Evolutionary conservation across 495 filamentous ascomycete species (phyloP).

Genomic region (Aspergillus baeticus): DNA sequence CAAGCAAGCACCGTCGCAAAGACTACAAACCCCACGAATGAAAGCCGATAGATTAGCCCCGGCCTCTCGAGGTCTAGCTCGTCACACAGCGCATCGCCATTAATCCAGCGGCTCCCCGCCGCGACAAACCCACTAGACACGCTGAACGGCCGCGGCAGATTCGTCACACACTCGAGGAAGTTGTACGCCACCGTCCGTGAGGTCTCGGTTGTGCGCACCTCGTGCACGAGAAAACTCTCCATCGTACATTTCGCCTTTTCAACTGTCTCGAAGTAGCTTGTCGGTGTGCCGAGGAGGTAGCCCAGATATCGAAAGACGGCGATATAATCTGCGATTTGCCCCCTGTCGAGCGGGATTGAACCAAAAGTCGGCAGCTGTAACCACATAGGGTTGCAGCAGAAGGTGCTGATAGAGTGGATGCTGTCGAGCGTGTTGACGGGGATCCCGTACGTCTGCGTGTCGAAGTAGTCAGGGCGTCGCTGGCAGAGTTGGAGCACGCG

Average conservation of each 20-base stretch:
- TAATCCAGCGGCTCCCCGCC: slow-evolving; percentile 49
- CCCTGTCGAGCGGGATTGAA: slow-evolving; percentile 54
- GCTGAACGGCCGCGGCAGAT: slow-evolving; percentile 55
- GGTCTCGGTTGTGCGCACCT: slow-evolving; percentile 58
- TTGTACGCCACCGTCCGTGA: slow-evolving; percentile 64
- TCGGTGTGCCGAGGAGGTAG: slow-evolving; percentile 63
- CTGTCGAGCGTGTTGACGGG: slow-evolving; percentile 72
- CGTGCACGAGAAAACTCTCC: slow-evolving; percentile 59
- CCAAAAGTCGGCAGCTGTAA: slow-evolving; percentile 67
- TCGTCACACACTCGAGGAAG: slow-evolving; percentile 60
- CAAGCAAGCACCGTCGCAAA: slow-evolving; percentile 44
- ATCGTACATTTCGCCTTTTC: slow-evolving; percentile 54
- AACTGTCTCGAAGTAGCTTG: slow-evolving; percentile 51
- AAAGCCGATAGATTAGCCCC: slow-evolving; percentile 39
- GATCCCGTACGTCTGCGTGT: slow-evolving; percentile 53
- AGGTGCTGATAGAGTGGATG: slow-evolving; percentile 63
- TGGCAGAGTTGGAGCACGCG: slow-evolving; percentile 58
- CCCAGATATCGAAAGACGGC: slow-evolving; percentile 71
- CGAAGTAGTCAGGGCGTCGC: slow-evolving; percentile 56
- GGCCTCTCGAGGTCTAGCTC: slow-evolving; percentile 52
- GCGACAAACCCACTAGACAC: slow-evolving; percentile 40
- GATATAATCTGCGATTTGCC: slow-evolving; percentile 59
- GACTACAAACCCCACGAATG: slow-evolving; percentile 46
- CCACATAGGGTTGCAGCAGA: slow-evolving; percentile 63
- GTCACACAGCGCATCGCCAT: slow-evolving; percentile 51